These are phyloP conservation scores for Tardiomyces digboiensis DNA, from an alignment of 1,139 yeast species.

Conservation along the genomic window DNA sequence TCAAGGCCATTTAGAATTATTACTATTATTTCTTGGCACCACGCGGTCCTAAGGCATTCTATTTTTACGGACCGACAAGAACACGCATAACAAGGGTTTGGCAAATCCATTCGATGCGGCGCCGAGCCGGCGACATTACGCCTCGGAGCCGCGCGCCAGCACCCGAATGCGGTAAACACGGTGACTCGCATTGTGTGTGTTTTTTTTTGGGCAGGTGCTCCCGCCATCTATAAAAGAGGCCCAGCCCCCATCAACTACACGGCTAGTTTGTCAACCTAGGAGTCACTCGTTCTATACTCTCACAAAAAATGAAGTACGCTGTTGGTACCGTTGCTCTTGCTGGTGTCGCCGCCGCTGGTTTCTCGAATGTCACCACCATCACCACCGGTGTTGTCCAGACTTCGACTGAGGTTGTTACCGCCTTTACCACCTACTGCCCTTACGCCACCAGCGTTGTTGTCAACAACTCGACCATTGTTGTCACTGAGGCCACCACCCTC, in stretches of 20 bases:
- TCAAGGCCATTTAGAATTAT: too few relatives aligned
- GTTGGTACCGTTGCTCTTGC: constrained; percentile 8
- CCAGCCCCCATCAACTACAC: neutral
- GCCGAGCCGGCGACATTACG: too few relatives aligned
- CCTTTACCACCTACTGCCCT: constrained; percentile 35
- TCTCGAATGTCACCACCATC: constrained; percentile 24
- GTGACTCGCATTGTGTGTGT: too few relatives aligned
- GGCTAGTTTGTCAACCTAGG: neutral
- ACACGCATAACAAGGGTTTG: too few relatives aligned
- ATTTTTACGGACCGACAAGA: too few relatives aligned
- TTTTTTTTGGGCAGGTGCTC: too few relatives aligned
- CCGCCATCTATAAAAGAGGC: neutral
- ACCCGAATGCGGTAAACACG: too few relatives aligned
- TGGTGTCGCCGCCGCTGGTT: constrained; percentile 19
- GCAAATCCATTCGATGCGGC: too few relatives aligned
- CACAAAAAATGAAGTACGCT: neutral
- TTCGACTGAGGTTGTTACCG: constrained; percentile 23
- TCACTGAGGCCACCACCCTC: constrained; percentile 32
- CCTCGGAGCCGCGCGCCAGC: too few relatives aligned
- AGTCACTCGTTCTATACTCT: neutral
- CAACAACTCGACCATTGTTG: constrained; percentile 30
- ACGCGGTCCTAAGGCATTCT: too few relatives aligned
- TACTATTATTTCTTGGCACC: too few relatives aligned
- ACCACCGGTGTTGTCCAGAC: constrained; percentile 18
- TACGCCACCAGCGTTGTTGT: constrained; percentile 29